Evolutionary conservation across 441 rosid genomes (phyloP).

Genomic region (Gossypium laxum): DNA sequence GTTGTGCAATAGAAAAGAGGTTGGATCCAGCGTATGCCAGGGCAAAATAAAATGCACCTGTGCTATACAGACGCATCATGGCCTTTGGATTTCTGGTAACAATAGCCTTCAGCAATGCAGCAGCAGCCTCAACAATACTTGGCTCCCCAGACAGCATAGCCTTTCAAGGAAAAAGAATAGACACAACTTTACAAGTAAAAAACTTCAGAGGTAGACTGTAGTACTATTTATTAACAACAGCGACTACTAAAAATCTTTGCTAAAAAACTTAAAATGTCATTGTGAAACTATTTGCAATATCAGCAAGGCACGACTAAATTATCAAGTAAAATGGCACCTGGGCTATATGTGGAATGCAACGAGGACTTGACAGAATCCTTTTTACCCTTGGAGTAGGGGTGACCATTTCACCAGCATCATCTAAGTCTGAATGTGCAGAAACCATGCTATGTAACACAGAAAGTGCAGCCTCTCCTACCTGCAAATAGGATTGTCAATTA

Average conservation of each 20-base stretch:
- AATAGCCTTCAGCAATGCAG: constrained; percentile 81
- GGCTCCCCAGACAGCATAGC: constrained; percentile 97
- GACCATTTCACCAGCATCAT: constrained; percentile 99
- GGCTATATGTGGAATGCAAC: constrained; percentile 97
- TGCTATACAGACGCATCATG: constrained; percentile 88
- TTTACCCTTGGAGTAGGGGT: constrained; percentile 99
- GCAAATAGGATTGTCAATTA: constrained; percentile 22
- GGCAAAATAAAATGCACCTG: constrained; percentile 93
- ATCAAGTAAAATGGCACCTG: constrained; percentile 44
- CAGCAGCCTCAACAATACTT: constrained; percentile 86
- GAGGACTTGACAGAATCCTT: constrained; percentile 80
- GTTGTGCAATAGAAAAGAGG: constrained; percentile 79
- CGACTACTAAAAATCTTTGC: neutral
- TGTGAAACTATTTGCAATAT: neutral
- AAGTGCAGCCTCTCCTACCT: constrained; percentile 97
- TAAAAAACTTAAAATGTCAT: neutral
- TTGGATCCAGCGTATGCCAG: constrained; percentile 98
- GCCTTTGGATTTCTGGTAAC: constrained; percentile 99
- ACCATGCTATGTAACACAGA: constrained; percentile 95
- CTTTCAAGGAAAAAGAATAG: constrained; percentile 26
- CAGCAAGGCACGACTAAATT: neutral
- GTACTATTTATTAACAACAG: neutral
- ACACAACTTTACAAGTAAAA: neutral
- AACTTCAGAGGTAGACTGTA: neutral
- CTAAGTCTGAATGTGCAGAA: constrained; percentile 95